These are phyloP conservation scores for Dimargaris cristalligena DNA, from an alignment of 192 early-diverging fungal species.

Conservation along the genomic window DNA sequence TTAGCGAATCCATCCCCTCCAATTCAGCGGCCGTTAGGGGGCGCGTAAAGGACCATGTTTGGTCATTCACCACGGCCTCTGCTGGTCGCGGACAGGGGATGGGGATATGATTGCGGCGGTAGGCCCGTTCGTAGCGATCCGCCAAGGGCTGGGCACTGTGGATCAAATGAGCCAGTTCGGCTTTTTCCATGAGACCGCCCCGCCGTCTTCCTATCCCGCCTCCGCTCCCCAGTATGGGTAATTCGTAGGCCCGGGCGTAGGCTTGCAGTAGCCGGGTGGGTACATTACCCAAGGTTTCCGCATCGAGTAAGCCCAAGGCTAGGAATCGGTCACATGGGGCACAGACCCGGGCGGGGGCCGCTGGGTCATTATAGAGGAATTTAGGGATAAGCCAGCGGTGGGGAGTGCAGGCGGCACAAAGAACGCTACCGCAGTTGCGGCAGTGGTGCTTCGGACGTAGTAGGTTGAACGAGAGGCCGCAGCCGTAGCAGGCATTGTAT, in stretches of 20 bases:
- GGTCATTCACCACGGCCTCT: not conserved
- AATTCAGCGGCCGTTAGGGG: not conserved
- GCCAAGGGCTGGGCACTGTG: constrained; percentile 1
- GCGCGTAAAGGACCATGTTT: not conserved
- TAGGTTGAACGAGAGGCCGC: not conserved
- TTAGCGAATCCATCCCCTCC: not conserved
- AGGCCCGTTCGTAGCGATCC: not conserved
- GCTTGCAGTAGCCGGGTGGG: not conserved
- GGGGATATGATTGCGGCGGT: constrained; percentile 1
- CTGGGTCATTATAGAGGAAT: not conserved
- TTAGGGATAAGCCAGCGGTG: constrained; percentile 1
- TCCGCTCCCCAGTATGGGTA: not conserved
- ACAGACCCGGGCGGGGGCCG: constrained; percentile 7
- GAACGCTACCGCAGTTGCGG: constrained; percentile 7
- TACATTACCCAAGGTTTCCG: not conserved
- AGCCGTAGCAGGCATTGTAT: constrained; percentile 1
- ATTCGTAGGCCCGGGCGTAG: not conserved
- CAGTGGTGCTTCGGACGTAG: constrained; percentile 5
- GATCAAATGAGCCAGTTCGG: not conserved
- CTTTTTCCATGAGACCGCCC: constrained; percentile 8
- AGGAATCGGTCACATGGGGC: constrained; percentile 6
- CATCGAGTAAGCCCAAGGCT: not conserved
- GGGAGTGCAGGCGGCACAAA: constrained; percentile 2
- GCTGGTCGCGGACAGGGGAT: not conserved
- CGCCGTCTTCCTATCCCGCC: no score